Evolutionary conservation across 106 monocot genomes (phyloP).

Genomic region (Apostasia ramifera): DNA sequence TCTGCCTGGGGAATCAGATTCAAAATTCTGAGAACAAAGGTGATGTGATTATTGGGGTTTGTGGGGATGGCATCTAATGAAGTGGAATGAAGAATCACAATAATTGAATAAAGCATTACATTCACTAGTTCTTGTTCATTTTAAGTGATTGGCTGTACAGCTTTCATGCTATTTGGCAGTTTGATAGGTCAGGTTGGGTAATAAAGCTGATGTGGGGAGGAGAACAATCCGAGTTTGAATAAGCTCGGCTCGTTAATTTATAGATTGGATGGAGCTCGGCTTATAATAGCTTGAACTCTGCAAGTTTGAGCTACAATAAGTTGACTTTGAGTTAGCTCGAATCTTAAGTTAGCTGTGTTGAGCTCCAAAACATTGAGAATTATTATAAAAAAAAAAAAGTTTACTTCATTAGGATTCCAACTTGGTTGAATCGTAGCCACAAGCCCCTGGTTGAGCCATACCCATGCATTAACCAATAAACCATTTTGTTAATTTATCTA

Average conservation of each 20-base stretch:
- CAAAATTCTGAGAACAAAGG: background rate
- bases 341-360: no score
- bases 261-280: background rate
- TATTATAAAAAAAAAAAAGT: no score
- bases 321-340: no score
- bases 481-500: no score
- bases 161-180: no score
- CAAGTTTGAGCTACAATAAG: background rate
- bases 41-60: background rate
- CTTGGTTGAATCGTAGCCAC: no score
- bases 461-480: no score
- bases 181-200: no score
- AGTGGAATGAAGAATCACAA: background rate
- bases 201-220: no score
- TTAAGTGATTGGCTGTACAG: background rate
- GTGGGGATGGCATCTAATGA: constrained; percentile 7
- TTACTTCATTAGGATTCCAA: no score
- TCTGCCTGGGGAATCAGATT: constrained; percentile 4
- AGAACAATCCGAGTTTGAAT: background rate
- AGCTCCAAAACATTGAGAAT: no score
- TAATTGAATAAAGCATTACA: constrained; percentile 8
- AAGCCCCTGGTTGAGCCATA: no score
- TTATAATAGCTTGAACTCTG: background rate
- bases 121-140: background rate
- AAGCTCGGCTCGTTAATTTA: background rate